Conservation (phyloP, 129 eudicot genomes). For the Gnaphalium uliginosum region DNA sequence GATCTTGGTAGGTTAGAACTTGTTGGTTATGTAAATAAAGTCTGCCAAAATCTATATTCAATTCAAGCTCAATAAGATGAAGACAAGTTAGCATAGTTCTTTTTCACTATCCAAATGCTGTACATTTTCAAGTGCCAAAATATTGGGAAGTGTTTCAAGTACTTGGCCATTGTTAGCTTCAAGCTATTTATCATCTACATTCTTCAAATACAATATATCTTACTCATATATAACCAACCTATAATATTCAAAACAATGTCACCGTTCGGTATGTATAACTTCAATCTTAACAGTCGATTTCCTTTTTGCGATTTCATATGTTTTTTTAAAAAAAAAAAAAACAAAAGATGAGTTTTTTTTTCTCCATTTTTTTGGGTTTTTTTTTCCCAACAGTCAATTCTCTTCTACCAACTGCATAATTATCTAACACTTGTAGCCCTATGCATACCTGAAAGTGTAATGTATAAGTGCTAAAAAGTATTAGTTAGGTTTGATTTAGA, state of each 20-base stretch:
- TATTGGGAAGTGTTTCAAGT: neutral
- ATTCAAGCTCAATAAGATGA: neutral
- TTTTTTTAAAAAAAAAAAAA: too few species aligned
- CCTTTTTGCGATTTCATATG: neutral
- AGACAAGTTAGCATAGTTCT: neutral
- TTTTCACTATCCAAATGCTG: neutral
- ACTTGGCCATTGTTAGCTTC: neutral
- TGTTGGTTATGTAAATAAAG: neutral
- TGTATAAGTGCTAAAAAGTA: slow-evolving; percentile 9
- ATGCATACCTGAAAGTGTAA: slow-evolving; percentile 6
- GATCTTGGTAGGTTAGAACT: neutral
- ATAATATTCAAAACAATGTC: neutral
- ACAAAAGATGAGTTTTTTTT: too few species aligned
- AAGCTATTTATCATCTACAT: neutral
- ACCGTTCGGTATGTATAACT: neutral
- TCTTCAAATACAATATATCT: too few species aligned
- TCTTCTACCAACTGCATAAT: neutral
- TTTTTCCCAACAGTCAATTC: neutral
- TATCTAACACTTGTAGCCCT: slow-evolving; percentile 5
- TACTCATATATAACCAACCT: neutral
- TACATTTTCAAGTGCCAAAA: neutral
- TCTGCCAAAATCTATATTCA: neutral
- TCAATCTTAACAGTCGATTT: neutral
- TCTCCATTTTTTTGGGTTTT: too few species aligned
- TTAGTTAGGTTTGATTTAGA: slow-evolving; percentile 16